Evolutionary conservation across 2,329 filamentous ascomycete species (phyloP).

Genomic region (Fusarium sambucinum): DNA sequence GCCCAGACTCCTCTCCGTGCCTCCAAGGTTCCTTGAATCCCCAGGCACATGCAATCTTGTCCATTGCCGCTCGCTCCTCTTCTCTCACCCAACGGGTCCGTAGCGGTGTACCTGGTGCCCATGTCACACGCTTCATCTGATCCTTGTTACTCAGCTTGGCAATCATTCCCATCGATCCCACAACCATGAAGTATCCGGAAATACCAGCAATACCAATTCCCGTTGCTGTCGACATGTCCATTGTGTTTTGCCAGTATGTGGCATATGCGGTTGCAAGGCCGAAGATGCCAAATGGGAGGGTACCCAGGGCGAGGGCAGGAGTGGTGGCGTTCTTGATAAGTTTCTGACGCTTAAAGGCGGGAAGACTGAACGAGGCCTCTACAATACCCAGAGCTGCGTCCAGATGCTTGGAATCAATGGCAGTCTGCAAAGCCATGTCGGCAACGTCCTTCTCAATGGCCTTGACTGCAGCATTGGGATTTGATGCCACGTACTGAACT

Average conservation of each 20-base stretch:
- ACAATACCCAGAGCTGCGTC: slow-evolving; percentile 81
- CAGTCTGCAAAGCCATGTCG: slow-evolving; percentile 79
- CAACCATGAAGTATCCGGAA: slow-evolving; percentile 84
- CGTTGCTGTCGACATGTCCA: slow-evolving; percentile 81
- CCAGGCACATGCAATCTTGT: slow-evolving; percentile 89
- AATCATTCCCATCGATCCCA: slow-evolving; percentile 83
- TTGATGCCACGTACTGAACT: slow-evolving; percentile 70
- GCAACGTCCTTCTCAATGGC: slow-evolving; percentile 80
- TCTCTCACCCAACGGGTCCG: slow-evolving; percentile 87
- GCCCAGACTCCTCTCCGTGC: slow-evolving; percentile 89
- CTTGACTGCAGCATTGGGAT: slow-evolving; percentile 75
- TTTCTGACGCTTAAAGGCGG: slow-evolving; percentile 76
- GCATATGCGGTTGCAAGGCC: slow-evolving; percentile 69
- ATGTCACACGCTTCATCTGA: slow-evolving; percentile 94
- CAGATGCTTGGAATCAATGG: slow-evolving; percentile 83
- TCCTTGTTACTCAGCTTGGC: slow-evolving; percentile 90
- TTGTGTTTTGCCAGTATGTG: slow-evolving; percentile 69
- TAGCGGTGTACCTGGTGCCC: slow-evolving; percentile 84
- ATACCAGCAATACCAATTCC: slow-evolving; percentile 83
- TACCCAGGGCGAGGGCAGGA: slow-evolving; percentile 67
- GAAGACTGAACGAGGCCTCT: slow-evolving; percentile 74
- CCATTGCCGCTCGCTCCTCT: slow-evolving; percentile 88
- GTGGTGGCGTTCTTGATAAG: slow-evolving; percentile 72
- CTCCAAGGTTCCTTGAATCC: slow-evolving; percentile 86
- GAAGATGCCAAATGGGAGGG: slow-evolving; percentile 77